Percentiles rank a stretch among this genome's conserved stretches.
phyloP scores from a whole-genome alignment of 2,329 filamentous ascomycete species.

The Teratosphaeriaceae sp. region DNA sequence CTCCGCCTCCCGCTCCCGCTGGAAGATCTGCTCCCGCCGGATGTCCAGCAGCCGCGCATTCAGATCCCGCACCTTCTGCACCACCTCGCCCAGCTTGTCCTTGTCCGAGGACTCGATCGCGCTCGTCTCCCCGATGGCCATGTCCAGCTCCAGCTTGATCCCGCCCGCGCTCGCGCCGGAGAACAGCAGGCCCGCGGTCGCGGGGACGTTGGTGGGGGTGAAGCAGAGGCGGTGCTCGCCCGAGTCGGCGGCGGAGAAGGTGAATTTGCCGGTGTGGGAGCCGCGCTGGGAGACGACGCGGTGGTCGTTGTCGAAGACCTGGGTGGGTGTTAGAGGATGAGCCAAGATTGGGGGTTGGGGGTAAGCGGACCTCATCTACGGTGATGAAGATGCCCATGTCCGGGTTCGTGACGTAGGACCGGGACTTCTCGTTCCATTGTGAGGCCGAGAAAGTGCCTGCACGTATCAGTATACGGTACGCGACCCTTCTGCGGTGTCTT shows the following conservation, averaged over 20 bases:
- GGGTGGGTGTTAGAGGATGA: no score
- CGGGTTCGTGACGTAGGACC: conserved; percentile 64
- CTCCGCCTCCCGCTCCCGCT: conserved; percentile 94
- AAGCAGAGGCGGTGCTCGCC: conserved; percentile 97
- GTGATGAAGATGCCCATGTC: conserved; percentile 35
- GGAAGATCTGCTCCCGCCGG: conserved; percentile 90
- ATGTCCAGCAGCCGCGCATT: conserved; percentile 85
- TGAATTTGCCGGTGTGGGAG: conserved; percentile 71
- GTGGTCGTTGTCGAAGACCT: conserved; percentile 97
- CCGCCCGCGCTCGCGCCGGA: conserved; percentile 60
- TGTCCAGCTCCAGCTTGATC: conserved; percentile 77
- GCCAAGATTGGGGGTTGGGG: not conserved
- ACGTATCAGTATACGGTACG: conserved; percentile 6
- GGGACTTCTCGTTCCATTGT: conserved; percentile 67
- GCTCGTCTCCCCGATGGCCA: conserved; percentile 91
- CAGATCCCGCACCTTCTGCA: conserved; percentile 80
- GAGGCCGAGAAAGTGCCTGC: conserved; percentile 77
- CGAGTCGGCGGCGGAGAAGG: conserved; percentile 89
- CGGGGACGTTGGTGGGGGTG: conserved; percentile 68
- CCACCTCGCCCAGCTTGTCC: conserved; percentile 83
- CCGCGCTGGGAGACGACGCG: conserved; percentile 87
- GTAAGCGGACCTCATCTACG: conserved; percentile 12
- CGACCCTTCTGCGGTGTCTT: not conserved
- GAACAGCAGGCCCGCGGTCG: conserved; percentile 65
- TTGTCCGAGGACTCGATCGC: conserved; percentile 93